These are phyloP conservation scores for Darksidea phi DNA, from an alignment of 495 filamentous ascomycete genomes.

Conservation along the genomic window DNA sequence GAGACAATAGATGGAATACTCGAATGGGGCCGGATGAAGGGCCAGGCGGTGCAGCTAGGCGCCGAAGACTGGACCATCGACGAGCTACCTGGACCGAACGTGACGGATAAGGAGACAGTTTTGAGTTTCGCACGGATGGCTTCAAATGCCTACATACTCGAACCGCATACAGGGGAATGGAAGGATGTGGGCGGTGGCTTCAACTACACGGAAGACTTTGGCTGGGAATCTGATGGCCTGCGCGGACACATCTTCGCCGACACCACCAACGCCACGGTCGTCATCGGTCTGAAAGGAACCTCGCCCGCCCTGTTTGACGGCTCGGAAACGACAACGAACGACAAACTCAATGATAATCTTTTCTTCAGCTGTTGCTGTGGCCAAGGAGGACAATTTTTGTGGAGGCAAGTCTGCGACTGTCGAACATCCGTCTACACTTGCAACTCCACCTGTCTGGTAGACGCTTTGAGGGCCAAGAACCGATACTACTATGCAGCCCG, in stretches of 20 bases:
- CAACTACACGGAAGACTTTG: constrained; percentile 81
- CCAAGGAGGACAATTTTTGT: constrained; percentile 80
- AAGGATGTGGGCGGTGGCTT: constrained; percentile 70
- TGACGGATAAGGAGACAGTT: constrained; percentile 82
- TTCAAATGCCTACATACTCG: constrained; percentile 80
- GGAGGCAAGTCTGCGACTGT: constrained; percentile 90
- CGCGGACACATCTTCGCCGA: constrained; percentile 91
- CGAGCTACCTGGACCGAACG: constrained; percentile 71
- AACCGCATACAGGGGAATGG: constrained; percentile 72
- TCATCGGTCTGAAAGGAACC: constrained; percentile 91
- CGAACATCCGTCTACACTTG: constrained; percentile 79
- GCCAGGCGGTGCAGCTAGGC: constrained; percentile 57
- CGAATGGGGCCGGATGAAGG: constrained; percentile 61
- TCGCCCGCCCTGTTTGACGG: constrained; percentile 91
- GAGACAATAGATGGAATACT: constrained; percentile 75
- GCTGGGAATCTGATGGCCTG: constrained; percentile 86
- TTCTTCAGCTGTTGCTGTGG: constrained; percentile 98
- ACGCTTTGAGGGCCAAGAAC: constrained; percentile 74
- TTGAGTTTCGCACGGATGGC: constrained; percentile 83
- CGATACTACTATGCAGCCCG: constrained; percentile 84
- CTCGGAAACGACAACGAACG: constrained; percentile 90
- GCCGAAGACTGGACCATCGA: constrained; percentile 82
- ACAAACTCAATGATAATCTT: constrained; percentile 96
- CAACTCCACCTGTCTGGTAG: constrained; percentile 81
- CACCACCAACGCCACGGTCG: constrained; percentile 76